Base-by-base conservation (phyloP, 1,284 basidiomycete genomes). In the Agaricales sp. region DNA sequence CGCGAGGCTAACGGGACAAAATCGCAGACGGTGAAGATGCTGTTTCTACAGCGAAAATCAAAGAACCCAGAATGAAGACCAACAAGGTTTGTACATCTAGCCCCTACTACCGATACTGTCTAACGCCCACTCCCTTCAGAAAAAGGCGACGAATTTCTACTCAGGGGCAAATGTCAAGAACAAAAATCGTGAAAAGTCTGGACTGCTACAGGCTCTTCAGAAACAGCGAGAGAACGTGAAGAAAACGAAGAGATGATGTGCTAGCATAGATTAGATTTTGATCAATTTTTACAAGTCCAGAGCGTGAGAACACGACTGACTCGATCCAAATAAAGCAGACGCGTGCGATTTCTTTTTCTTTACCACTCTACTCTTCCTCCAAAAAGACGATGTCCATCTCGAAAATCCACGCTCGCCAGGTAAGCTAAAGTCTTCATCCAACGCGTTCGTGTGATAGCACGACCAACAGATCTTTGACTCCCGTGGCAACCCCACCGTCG, bases 401-500 rank as follows among this genome's bases (percentile, higher is more conserved):
- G 55, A 90, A 91, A 73, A 70, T 94, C 61, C 75, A 83, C 71
- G 88, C 90, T 63, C 89, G 91, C 65, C 89, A 92, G 82, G 90
- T 88, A 69, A 54, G 66, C 57, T 25, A 18, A 37, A 13, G 13
- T 3, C 35, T 25, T 49, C 41, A 47, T 24, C 35, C 21, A 24
- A 22, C 11, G 6, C 39, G 18, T 6, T 18, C 16, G n/a, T 43
- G 39, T 43, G 21, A 16, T 18, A 16, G 16, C 16, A 6, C 18
- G 12, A 38, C 43, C 48, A 16, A 49, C 62, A 94, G 89, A 95
- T 95, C 80, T 95, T 95, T 67, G 92, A 95, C 78, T 95, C 92
- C 64, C 88, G 92, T 65, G 92, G 92, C 58, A 92, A 94, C 78
- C 90, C 92, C 59, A 93, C 92, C 62, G 90, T 96, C 67, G 91